phyloP scores from a whole-genome alignment of 1,284 basidiomycete species.

The Takashimella tepidaria region DNA sequence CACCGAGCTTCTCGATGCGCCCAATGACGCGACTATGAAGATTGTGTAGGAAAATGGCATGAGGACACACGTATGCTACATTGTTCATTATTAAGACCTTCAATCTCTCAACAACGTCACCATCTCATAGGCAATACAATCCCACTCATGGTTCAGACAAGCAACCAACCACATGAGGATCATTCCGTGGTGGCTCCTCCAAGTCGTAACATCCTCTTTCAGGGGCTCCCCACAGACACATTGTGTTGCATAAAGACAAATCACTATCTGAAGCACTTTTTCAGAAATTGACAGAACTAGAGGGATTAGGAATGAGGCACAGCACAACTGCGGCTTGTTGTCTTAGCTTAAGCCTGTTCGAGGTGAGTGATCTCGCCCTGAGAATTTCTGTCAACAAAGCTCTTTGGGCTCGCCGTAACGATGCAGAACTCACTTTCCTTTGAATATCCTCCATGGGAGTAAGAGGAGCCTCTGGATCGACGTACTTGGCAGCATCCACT shows the following conservation, averaged over 20 bases:
- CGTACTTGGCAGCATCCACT: background rate
- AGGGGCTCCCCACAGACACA: no score
- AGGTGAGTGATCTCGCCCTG: slow-evolving; percentile 2
- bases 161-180: background rate
- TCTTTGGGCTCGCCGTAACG: no score
- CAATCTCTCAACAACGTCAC: no score
- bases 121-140: no score
- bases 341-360: background rate
- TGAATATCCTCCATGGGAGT: background rate
- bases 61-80: background rate
- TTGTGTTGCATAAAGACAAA: no score
- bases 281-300: no score
- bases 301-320: no score
- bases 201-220: background rate
- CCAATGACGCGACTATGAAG: slow-evolving; percentile 18
- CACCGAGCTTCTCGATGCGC: slow-evolving; percentile 29
- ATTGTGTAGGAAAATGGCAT: slow-evolving; percentile 10
- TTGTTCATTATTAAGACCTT: background rate
- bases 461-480: background rate
- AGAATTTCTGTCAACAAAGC: no score
- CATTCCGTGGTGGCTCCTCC: background rate
- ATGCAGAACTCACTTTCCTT: background rate
- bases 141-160: no score
- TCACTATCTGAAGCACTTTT: no score
- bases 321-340: no score